Evolutionary conservation across 2,329 filamentous ascomycete species (phyloP), one percentile per base, ranked within the genome.

Genomic region (Dactylellina leptospora): DNA sequence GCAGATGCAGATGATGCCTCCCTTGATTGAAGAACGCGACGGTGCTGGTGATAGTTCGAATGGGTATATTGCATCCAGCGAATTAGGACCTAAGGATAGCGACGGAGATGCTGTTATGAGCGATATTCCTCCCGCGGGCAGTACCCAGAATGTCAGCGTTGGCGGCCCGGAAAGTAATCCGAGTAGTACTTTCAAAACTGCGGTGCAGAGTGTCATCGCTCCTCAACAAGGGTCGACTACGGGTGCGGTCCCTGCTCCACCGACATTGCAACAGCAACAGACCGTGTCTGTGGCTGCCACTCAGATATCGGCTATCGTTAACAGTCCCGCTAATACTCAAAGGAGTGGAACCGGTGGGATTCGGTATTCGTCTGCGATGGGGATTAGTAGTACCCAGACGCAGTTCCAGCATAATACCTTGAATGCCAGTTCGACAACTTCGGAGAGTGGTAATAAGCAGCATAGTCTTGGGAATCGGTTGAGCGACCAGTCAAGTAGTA

Each of bases 361-460:
- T 20, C 28, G 69, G 68, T 36, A 73, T 66, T 54, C 64, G 18
- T 48, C 56, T 22, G 63, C 74, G n/a, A 62, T 76, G 33, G 74
- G 72, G 2, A 44, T 75, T 22, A 83, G 86, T 75, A 88, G 80
- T 82, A 83, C 6, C 82, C 83, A 10, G 84, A 85, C 66, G 86
- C 86, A 28, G 83, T 87, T 77, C 81, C 83, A 13, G 82, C 82
- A 20, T 85, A 88, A 85, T 68, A 82, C 88, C 58, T 97, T 97
- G 76, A 92, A 96, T 77, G 93, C 92, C 1, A 96, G 92, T 1
- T 96, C 93, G 0, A 96, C 93, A 0, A 88, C 87, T 20, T 89
- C 86, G 2, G 58, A 47, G 13, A 95, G 96, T 25, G 62, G 62
- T 4, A 68, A 62, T n/a, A n/a, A n/a, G n/a, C n/a, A n/a, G n/a